Evolutionary conservation across 108 stramenopile genomes (phyloP), one percentile per base, ranked within the genome.

Genomic region (Pseudonitzschia delicatissima): DNA sequence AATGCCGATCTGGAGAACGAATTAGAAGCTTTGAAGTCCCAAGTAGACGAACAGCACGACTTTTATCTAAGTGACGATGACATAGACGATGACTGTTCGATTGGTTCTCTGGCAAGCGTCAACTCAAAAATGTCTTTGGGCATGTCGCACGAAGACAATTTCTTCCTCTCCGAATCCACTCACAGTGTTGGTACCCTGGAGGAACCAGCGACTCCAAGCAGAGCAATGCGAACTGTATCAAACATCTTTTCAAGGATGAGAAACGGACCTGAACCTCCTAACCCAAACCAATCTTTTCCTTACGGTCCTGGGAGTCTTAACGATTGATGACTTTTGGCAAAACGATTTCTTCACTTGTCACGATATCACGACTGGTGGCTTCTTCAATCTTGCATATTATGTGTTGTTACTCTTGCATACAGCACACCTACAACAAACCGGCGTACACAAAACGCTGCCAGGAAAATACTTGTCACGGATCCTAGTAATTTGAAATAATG

Each of bases 1-100:
- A 67, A 74, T 45, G 27, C 34, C 21, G 67, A 74, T 12, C 28
- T 74, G 11, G 59, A 68, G 25, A 57, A 67, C 23, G 73, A 74
- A 25, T 7, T 74, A 0, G 49, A 40, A 26, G 20, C 45, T 2
- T 63, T 57, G 61, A 68, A 66, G 31, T 18, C 60, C 23, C 62
- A 47, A 20, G 36, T 20, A 42, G 37, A 53, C 32, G 15, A 33
- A 18, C 2, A 4, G 12, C 39, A 36, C 2, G 51, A 44, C 25
- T 42, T 23, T 21, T 36, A 42, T 20, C 65, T 51, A 31, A 58
- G 50, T 21, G 47, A 53, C 4, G 25, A 45, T 11, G 67, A 45
- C 28, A 23, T 35, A 12, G 74, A 68, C 2, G 74, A 66, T 31
- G 58, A 73, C 60, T 55, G 25, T 23, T 73, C 72, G 25, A 29